Evolutionary conservation across 2,329 filamentous ascomycete species (phyloP).

Genomic region (Fusarium sp.): DNA sequence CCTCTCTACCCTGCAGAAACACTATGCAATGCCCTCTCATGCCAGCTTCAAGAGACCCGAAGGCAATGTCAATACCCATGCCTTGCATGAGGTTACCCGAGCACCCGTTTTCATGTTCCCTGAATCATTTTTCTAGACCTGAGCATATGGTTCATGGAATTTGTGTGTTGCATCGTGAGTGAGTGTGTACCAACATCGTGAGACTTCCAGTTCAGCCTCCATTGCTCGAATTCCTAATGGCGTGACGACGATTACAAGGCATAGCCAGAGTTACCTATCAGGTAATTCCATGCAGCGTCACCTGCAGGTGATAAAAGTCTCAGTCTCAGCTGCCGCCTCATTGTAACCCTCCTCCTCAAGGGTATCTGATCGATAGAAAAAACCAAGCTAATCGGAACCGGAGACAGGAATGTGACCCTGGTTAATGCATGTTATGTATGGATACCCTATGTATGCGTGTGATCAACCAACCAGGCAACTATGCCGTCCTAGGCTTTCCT

Average conservation of each 20-base stretch:
- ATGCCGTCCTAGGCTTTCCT: not conserved
- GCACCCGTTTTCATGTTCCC: slow-evolving; percentile 8
- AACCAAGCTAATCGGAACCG: not conserved
- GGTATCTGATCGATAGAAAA: not conserved
- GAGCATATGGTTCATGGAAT: not conserved
- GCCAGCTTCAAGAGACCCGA: not conserved
- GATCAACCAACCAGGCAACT: not conserved
- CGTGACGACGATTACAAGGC: slow-evolving; percentile 4
- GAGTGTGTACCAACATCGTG: slow-evolving; percentile 2
- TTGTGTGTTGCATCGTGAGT: not conserved
- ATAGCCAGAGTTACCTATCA: not conserved
- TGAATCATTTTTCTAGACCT: slow-evolving; percentile 2
- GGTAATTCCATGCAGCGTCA: not conserved
- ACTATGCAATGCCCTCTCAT: not conserved
- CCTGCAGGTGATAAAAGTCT: not conserved
- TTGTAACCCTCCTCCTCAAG: not conserved
- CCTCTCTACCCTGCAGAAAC: slow-evolving; percentile 19
- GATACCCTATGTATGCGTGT: not conserved
- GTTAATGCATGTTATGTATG: not conserved
- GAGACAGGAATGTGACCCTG: not conserved
- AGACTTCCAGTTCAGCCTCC: not conserved
- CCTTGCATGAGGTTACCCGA: slow-evolving; percentile 17
- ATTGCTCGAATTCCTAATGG: slow-evolving; percentile 11
- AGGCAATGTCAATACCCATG: not conserved
- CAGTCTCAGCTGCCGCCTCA: not conserved